Percentiles rank a stretch among this genome's conserved stretches.
Evolutionary conservation across 495 filamentous ascomycete genomes (phyloP).

Genomic region (Penicillium verhagenii): DNA sequence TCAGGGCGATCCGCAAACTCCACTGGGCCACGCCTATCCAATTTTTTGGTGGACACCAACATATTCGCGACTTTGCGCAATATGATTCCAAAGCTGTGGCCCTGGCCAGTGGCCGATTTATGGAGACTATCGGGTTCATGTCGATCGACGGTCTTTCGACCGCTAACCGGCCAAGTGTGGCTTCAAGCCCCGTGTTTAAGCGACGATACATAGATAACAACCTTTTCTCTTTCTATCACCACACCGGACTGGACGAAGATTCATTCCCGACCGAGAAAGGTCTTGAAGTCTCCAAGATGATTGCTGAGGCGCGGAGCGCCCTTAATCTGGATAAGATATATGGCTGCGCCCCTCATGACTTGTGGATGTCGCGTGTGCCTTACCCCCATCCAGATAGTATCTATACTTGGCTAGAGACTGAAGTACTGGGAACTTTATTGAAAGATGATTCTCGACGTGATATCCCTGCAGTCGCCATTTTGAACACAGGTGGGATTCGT

Average conservation of each 20-base stretch:
- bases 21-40: constrained; percentile 82
- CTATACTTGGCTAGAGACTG: constrained; percentile 74
- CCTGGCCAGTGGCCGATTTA: constrained; percentile 88
- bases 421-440: constrained; percentile 66
- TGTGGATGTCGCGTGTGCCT: constrained; percentile 74
- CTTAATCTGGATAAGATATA: constrained; percentile 70
- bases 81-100: constrained; percentile 81
- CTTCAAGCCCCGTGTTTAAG: constrained; percentile 56
- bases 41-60: constrained; percentile 90
- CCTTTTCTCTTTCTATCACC: constrained; percentile 77
- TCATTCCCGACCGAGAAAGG: constrained; percentile 82
- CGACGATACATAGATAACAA: constrained; percentile 96
- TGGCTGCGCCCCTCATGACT: constrained; percentile 79
- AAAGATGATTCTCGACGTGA: constrained; percentile 46
- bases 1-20: constrained; percentile 70
- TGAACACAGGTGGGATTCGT: constrained; percentile 87
- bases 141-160: constrained; percentile 71
- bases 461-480: constrained; percentile 64
- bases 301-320: constrained; percentile 63
- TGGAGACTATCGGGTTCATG: constrained; percentile 97
- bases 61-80: constrained; percentile 79
- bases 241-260: constrained; percentile 64
- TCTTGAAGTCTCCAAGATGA: constrained; percentile 67
- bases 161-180: constrained; percentile 32
- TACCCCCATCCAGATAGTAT: constrained; percentile 72